These are phyloP conservation scores for Sarocladium strictum DNA, from an alignment of 2,329 filamentous ascomycete species.

Conservation along the genomic window DNA sequence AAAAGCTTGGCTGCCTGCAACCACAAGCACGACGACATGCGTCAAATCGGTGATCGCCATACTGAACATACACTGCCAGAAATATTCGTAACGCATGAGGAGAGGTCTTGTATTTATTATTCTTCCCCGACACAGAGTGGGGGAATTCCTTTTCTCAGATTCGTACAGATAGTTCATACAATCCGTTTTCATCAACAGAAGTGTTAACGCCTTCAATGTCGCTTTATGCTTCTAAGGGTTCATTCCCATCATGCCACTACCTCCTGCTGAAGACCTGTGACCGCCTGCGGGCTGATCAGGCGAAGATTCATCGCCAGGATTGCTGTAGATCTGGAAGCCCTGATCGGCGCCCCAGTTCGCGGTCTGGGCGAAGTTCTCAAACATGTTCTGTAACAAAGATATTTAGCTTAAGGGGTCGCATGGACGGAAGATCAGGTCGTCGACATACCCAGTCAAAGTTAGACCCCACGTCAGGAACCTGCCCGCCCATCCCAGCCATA, in stretches of 20 bases:
- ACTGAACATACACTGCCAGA: no score
- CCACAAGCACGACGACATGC: no score
- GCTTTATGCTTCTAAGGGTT: not conserved
- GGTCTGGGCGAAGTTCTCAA: conserved; percentile 51
- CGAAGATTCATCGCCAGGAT: conserved; percentile 20
- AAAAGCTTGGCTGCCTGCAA: not conserved
- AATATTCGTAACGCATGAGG: no score
- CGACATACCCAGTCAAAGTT: conserved; percentile 56
- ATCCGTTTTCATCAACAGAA: not conserved
- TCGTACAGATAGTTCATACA: not conserved
- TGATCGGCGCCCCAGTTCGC: conserved; percentile 47
- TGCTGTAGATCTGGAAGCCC: conserved; percentile 44
- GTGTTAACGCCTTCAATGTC: not conserved
- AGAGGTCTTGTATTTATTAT: not conserved
- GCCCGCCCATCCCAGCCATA: conserved; percentile 22
- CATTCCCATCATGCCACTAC: conserved; percentile 1
- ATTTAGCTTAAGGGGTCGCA: no score
- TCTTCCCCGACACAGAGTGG: not conserved
- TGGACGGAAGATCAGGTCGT: not conserved
- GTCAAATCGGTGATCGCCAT: no score
- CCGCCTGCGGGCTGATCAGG: conserved; percentile 19
- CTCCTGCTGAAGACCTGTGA: not conserved
- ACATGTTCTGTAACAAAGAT: conserved; percentile 44
- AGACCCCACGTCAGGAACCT: conserved; percentile 33
- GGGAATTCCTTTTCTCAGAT: not conserved